phyloP scores from a whole-genome alignment of 148 eudicot species.

The Rhododendron simsii region DNA sequence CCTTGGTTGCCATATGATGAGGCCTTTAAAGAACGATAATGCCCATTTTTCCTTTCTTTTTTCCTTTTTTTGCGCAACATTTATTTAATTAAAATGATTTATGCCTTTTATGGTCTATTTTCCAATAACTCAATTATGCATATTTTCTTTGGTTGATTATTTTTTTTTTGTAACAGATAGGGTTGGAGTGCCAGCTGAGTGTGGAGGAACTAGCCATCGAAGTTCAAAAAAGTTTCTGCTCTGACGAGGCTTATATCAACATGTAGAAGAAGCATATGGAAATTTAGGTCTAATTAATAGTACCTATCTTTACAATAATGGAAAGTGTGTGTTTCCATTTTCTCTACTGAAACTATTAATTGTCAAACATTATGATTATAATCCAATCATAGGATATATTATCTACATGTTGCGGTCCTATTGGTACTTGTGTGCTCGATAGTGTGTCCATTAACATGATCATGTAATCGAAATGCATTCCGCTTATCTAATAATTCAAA shows the following conservation, averaged over 20 bases:
- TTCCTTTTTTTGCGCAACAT: neutral
- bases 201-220: conserved; percentile 51
- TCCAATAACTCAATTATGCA: neutral
- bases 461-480: no score
- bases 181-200: conserved; percentile 48
- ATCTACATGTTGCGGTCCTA: no score
- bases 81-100: neutral
- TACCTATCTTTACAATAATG: no score
- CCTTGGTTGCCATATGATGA: neutral
- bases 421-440: no score
- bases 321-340: no score
- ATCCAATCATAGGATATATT: no score
- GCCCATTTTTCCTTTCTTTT: neutral
- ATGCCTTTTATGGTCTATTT: neutral
- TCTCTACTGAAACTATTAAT: no score
- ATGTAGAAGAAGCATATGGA: neutral
- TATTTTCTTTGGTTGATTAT: neutral
- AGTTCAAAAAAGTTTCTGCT: conserved; percentile 50
- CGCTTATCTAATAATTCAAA: no score
- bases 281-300: neutral
- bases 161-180: conserved; percentile 27
- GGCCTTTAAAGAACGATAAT: neutral
- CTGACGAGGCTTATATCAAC: conserved; percentile 2
- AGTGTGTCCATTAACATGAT: no score
- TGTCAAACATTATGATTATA: no score